These are phyloP conservation scores for Paraconiothyrium sp. DNA, from an alignment of 2,329 filamentous ascomycete species.

Conservation along the genomic window DNA sequence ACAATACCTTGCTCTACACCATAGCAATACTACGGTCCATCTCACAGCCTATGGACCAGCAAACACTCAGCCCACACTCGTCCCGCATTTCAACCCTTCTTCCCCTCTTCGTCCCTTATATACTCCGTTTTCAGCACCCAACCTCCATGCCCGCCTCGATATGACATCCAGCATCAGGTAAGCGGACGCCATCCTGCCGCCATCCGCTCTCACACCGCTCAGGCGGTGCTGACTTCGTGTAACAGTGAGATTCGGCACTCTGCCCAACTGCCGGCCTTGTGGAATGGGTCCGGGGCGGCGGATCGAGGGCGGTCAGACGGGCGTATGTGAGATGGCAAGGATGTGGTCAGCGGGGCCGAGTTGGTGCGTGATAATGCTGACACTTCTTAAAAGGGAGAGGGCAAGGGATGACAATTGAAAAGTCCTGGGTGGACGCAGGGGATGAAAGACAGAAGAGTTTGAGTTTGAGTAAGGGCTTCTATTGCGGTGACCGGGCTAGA, in stretches of 20 bases:
- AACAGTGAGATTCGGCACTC: conserved; percentile 6
- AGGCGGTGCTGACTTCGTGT: background rate
- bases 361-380: too few species aligned
- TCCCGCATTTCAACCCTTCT: too few species aligned
- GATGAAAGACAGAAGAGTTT: too few species aligned
- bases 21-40: too few species aligned
- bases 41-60: too few species aligned
- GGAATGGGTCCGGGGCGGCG: background rate
- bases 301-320: conserved; percentile 3
- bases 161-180: background rate
- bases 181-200: conserved; percentile 3
- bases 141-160: background rate
- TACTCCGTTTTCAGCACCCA: background rate
- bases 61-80: too few species aligned
- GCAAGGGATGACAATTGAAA: too few species aligned
- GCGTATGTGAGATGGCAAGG: background rate
- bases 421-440: too few species aligned
- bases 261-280: background rate
- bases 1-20: too few species aligned
- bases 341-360: background rate
- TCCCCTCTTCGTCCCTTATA: background rate
- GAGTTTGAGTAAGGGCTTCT: too few species aligned
- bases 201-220: conserved; percentile 1
- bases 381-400: background rate
- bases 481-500: too few species aligned